Conservation (phyloP, 345 rosid genomes). For the Pistacia atlantica region DNA sequence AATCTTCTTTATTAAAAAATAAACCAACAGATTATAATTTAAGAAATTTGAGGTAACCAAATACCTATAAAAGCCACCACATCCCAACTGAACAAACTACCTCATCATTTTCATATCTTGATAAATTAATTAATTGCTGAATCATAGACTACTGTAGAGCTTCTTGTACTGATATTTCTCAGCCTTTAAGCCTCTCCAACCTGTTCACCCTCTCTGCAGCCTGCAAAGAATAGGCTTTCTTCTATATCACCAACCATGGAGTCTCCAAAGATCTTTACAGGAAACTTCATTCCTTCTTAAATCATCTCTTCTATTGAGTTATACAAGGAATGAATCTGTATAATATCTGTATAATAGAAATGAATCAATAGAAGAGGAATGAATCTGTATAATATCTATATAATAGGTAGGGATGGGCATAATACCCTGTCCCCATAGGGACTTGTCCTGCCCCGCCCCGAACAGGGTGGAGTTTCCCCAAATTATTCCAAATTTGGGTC, state of each 20-base stretch:
- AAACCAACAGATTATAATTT: too few relatives aligned
- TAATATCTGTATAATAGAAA: too few relatives aligned
- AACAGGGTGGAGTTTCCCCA: too few relatives aligned
- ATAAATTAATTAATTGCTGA: constrained; percentile 14
- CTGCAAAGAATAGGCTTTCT: constrained; percentile 32
- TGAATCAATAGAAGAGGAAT: too few relatives aligned
- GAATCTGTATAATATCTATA: too few relatives aligned
- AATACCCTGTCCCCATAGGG: too few relatives aligned
- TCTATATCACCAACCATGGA: constrained; percentile 27
- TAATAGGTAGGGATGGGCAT: too few relatives aligned
- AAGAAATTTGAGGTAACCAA: background rate
- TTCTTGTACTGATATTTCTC: constrained; percentile 22
- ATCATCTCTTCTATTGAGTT: constrained; percentile 4
- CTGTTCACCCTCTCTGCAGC: constrained; percentile 20
- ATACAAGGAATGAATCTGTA: too few relatives aligned
- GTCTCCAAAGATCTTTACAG: constrained; percentile 20
- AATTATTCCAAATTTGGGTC: too few relatives aligned
- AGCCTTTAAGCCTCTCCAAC: constrained; percentile 16
- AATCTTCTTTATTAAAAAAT: too few relatives aligned
- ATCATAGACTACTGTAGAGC: constrained; percentile 9
- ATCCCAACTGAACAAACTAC: constrained; percentile 23
- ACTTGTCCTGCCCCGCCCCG: too few relatives aligned
- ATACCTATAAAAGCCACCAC: constrained; percentile 1
- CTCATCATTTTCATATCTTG: background rate
- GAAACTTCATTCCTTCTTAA: constrained; percentile 17